phyloP scores from a whole-genome alignment of 306 rosid species.

The Datisca glomerata region DNA sequence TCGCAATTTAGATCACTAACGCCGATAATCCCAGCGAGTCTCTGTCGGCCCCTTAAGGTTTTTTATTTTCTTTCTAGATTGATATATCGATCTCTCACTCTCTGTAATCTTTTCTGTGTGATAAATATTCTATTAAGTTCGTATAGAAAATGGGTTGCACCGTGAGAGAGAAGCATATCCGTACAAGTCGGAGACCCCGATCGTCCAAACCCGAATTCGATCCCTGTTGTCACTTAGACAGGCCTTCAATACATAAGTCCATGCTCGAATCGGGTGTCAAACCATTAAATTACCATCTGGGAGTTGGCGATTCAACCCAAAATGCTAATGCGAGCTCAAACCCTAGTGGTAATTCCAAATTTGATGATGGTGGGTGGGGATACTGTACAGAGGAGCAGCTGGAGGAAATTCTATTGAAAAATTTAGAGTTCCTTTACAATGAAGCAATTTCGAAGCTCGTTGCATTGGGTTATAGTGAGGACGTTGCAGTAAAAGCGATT shows the following conservation, averaged over 20 bases:
- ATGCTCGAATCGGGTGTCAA: slow-evolving; percentile 56
- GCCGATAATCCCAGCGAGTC: neutral
- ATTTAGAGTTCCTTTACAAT: slow-evolving; percentile 44
- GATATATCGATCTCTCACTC: no score
- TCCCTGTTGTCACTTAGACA: slow-evolving; percentile 28
- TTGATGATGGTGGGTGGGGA: slow-evolving; percentile 70
- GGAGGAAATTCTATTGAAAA: slow-evolving; percentile 70
- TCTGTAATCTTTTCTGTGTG: neutral
- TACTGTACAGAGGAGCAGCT: slow-evolving; percentile 91
- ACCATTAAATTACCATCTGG: slow-evolving; percentile 33
- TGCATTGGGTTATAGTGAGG: slow-evolving; percentile 67
- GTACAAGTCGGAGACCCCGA: slow-evolving; percentile 60
- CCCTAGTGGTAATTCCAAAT: slow-evolving; percentile 22
- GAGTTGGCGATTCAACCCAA: slow-evolving; percentile 21
- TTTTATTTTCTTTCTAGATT: neutral
- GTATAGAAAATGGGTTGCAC: slow-evolving; percentile 60
- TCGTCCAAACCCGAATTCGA: slow-evolving; percentile 41
- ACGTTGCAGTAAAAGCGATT: slow-evolving; percentile 50
- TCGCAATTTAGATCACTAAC: neutral
- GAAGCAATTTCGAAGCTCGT: slow-evolving; percentile 79
- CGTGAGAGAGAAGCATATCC: slow-evolving; percentile 70
- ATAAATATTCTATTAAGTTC: neutral
- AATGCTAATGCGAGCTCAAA: slow-evolving; percentile 19
- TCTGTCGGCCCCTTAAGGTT: neutral
- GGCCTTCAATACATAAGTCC: slow-evolving; percentile 54